Evolutionary conservation across 176 grass and related monocot genomes (phyloP), one percentile per base, ranked within the genome.

Genomic region (Elymus sibiricus): DNA sequence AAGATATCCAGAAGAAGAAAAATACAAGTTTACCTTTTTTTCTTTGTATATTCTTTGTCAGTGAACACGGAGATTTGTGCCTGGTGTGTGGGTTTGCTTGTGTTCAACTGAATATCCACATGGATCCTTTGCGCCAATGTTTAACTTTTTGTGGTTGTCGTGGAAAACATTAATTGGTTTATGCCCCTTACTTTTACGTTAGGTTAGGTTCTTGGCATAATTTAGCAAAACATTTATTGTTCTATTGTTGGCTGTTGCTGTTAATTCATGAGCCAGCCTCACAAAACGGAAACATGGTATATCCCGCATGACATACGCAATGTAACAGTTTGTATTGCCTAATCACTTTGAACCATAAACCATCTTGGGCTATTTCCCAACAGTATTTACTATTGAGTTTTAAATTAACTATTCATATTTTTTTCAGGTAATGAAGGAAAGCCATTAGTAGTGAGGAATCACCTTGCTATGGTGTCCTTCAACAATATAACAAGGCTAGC

Each of bases 401-500:
- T 16, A 44, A 64, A 42, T 14, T 70, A 64, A 83, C 9, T 70
- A 76, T 79, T 76, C 4, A 13, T 84, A 38, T 87, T 11, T 62
- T 78, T 72, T 87, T 69, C 83, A 93, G 90, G 85, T 49, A 95
- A 89, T 59, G 77, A 83, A 84, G 81, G 78, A 11, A 92, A 93
- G 14, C 79, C 86, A 65, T 19, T 93, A 37, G 66, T 91, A 27
- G 80, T 95, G 40, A 79, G 61, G 77, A 83, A 89, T 14, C 89
- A 95, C 79, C 90, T 95, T 79, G 53, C 90, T 40, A 84, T 83
- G 39, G 94, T 95, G 26, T 87, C 94, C 38, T 95, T 95, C 91
- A 91, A 95, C 81, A 95, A 95, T 82, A 95, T 95, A 85, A 95
- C 94, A 83, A 92, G 94, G 66, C 88, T 95, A 28, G 94, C 91